Base-by-base conservation (phyloP, 2,329 filamentous ascomycete genomes). In the Aureobasidium pullulans region DNA sequence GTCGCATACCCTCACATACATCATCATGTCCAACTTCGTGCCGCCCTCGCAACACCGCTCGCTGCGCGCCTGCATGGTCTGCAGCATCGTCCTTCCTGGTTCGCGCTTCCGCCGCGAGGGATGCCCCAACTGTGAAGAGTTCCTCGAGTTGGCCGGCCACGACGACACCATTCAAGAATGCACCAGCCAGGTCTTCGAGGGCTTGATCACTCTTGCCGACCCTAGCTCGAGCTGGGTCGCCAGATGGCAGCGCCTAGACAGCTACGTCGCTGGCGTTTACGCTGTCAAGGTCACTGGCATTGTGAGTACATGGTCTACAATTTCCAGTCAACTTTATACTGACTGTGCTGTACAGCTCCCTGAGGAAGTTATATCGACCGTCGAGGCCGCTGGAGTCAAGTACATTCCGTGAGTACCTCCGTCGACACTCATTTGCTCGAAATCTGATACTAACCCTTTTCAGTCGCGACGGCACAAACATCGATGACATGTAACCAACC, bases 31-130 rank as follows among this genome's bases (percentile, higher is more conserved):
- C 60, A 87, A 85, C 73, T 91, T 84, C 73, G 86, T 91, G 63
- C 77, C 88, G 15, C 82, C 88, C 6, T 81, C 80, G 71, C 89
- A 94, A 75, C 85, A 88, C 77, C 89, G 92, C 75, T 86, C 89
- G 72, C 83, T 96, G 66, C 92, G 94, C 75, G 94, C 94, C 69
- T 99, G 94, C 81, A 96, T 99, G 91, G 90, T 97, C 67, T 99
- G 94, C 84, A 93, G 90, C 58, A 88, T 97, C 71, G 90, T 97
- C 65, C 90, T 93, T 80, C 87, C 89, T 39, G 48, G 64, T 34
- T 70, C 93, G 88, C 87, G 89, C 73, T 99, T 99, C 81, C 81
- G 86, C 68, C 83, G 85, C 68, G 82, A 89, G 70, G 94, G 94
- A 66, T 99, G 94, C 72, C 94, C 94, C 63, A 99, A 99, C 80